Evolutionary conservation across 1,284 basidiomycete genomes (phyloP), one percentile per base, ranked within the genome.

Genomic region (Cronartium quercuum): DNA sequence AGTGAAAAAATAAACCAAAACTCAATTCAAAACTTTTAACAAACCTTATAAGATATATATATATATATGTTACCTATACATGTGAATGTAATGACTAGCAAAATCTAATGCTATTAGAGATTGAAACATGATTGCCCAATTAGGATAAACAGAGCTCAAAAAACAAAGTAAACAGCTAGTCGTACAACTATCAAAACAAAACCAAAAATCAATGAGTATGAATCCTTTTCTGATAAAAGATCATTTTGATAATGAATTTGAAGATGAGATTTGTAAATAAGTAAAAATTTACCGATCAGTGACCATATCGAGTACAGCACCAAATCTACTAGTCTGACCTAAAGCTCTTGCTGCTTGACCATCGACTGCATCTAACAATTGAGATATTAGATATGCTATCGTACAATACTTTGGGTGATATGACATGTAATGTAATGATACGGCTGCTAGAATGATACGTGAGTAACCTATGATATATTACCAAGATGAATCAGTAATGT

Each of bases 21-120:
- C 1, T 29, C 29, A 29, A 29, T 29, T 29, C 29, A 29, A 29
- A 29, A 29, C 29, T 29, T 29, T 29, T 2, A 29, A 29, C 29
- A 29, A 29, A 29, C 29, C 29, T 29, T 29, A 1, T 29, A 29
- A 29, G 29, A 29, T 29, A 29, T 29, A 29, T 29, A 29, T 29
- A 29, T 29, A 29, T 29, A 40, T 40, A 51, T 21, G 18, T 47
- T 29, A 74, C 70, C 70, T 74, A 37, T 66, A 74, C 95, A 99
- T 99, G 84, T 98, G 96, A 87, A 99, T 98, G 84, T 98, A 99
- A 83, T 99, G 95, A 80, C 92, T 95, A 78, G 90, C 90, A 82
- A 99, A 99, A 83, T 99, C 96, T 77, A 99, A 88, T 0, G 94
- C 88, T 83, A 99, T 98, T 77, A 99, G 88, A 82, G 91, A 90